phyloP scores from a whole-genome alignment of 1,284 basidiomycete species.

The Apiotrichum veenhuisii region DNA sequence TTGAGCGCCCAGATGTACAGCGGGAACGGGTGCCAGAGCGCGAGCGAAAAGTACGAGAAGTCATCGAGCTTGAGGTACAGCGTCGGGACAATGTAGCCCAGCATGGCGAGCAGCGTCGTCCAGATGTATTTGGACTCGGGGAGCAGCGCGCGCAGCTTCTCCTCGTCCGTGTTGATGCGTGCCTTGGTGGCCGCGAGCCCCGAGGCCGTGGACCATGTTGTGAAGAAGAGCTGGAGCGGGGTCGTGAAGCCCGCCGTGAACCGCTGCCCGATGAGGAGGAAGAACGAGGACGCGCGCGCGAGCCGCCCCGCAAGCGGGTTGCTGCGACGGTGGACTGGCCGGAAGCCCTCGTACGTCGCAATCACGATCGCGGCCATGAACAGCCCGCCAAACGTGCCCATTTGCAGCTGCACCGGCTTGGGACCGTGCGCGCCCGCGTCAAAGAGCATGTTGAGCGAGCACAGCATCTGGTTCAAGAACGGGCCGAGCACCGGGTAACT shows the following conservation, averaged over 20 bases:
- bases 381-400: constrained; percentile 8
- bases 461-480: constrained; percentile 7
- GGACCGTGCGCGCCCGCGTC: not conserved
- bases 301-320: not conserved
- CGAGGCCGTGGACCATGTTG: not conserved
- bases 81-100: constrained; percentile 6
- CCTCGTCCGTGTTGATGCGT: not conserved
- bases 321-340: constrained; percentile 4
- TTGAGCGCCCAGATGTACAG: constrained; percentile 10
- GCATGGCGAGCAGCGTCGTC: not conserved
- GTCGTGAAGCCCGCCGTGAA: constrained; percentile 10
- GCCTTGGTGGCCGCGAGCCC: not conserved
- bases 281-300: constrained; percentile 7
- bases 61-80: not conserved
- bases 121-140: constrained; percentile 11
- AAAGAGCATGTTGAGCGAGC: constrained; percentile 12
- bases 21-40: constrained; percentile 20
- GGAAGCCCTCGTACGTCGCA: constrained; percentile 11
- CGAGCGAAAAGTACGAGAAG: constrained; percentile 6
- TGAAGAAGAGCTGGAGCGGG: constrained; percentile 8
- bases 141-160: not conserved
- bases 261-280: constrained; percentile 12
- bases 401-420: constrained; percentile 2
- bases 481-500: not conserved
- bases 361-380: constrained; percentile 4